phyloP scores from a whole-genome alignment of 805 yeast genomes.

The Ogataea zsoltii region DNA sequence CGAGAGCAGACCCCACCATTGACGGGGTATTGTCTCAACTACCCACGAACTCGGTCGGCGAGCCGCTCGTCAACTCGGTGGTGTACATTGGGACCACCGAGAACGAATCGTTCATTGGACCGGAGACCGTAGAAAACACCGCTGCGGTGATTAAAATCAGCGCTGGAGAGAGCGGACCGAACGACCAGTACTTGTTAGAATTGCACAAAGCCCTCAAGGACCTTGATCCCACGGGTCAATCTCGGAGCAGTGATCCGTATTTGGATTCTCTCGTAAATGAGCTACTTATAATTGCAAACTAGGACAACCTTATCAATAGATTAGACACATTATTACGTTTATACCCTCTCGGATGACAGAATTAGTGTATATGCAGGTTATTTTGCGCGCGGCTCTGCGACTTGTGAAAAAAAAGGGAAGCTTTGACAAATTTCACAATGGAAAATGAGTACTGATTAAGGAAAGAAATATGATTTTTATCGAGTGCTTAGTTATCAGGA shows the following conservation, averaged over 20 bases:
- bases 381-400: no score
- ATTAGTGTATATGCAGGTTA: background rate
- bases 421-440: background rate
- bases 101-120: constrained; percentile 84
- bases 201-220: constrained; percentile 51
- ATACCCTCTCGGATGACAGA: background rate
- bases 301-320: background rate
- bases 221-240: constrained; percentile 35
- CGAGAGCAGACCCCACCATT: constrained; percentile 23
- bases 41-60: constrained; percentile 37
- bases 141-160: constrained; percentile 59
- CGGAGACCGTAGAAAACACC: constrained; percentile 60
- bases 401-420: background rate
- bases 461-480: background rate
- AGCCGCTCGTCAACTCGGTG: constrained; percentile 49
- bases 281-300: background rate
- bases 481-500: background rate
- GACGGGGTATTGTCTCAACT: constrained; percentile 27
- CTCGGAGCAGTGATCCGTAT: constrained; percentile 40
- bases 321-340: background rate
- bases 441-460: background rate
- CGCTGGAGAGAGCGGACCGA: constrained; percentile 81
- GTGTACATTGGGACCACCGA: constrained; percentile 84
- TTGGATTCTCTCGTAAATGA: constrained; percentile 32
- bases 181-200: constrained; percentile 64